Percentiles rank a stretch among this genome's conserved stretches.
phyloP scores from a whole-genome alignment of 345 rosid genomes.

The Leavenworthia alabamica region DNA sequence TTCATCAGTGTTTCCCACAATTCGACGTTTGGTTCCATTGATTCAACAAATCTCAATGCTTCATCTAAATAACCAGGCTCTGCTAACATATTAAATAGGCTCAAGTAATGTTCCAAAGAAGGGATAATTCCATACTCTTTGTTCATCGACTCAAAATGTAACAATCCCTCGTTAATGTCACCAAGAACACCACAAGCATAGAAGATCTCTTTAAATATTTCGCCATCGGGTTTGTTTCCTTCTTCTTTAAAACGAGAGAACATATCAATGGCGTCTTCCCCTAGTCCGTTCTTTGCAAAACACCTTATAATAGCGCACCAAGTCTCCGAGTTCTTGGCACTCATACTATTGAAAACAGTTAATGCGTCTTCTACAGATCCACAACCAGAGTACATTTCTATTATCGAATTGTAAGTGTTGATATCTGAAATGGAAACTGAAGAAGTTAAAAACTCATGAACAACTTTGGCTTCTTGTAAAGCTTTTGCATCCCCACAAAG shows the following conservation, averaged over 20 bases:
- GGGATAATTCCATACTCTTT: slow-evolving; percentile 57
- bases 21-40: slow-evolving; percentile 46
- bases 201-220: slow-evolving; percentile 56
- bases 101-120: slow-evolving; percentile 48
- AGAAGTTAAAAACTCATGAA: slow-evolving; percentile 39
- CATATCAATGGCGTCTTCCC: slow-evolving; percentile 67
- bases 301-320: slow-evolving; percentile 66
- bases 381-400: slow-evolving; percentile 63
- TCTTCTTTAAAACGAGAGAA: slow-evolving; percentile 53
- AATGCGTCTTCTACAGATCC: slow-evolving; percentile 47
- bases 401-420: slow-evolving; percentile 39
- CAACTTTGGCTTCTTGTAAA: slow-evolving; percentile 49
- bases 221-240: slow-evolving; percentile 52
- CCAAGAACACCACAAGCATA: slow-evolving; percentile 55
- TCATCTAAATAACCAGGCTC: slow-evolving; percentile 59
- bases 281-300: slow-evolving; percentile 56
- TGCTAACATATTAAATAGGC: slow-evolving; percentile 63
- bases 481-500: slow-evolving; percentile 56
- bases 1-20: slow-evolving; percentile 78
- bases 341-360: slow-evolving; percentile 44
- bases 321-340: slow-evolving; percentile 40
- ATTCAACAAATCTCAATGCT: slow-evolving; percentile 58
- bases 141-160: slow-evolving; percentile 66
- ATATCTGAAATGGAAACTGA: slow-evolving; percentile 33
- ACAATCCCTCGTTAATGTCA: slow-evolving; percentile 59